Conservation (phyloP, 2,329 filamentous ascomycete species). For the Neodidymelliopsis sp. region DNA sequence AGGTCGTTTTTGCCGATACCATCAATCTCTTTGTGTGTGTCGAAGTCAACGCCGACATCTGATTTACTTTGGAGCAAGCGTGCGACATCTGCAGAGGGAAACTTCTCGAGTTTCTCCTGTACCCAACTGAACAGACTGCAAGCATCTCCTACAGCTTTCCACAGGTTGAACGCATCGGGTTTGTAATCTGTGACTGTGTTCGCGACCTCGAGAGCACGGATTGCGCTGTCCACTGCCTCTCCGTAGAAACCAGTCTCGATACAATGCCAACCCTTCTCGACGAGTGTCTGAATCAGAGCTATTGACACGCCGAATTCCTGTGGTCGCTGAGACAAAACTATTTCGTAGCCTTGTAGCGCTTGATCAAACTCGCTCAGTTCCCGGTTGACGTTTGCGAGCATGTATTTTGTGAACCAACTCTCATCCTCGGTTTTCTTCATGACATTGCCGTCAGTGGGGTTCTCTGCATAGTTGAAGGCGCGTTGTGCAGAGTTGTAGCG, state of each 20-base stretch:
- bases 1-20: constrained; percentile 59
- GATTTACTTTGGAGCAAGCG: constrained; percentile 63
- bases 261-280: constrained; percentile 80
- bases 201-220: constrained; percentile 73
- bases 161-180: constrained; percentile 85
- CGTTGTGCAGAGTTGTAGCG: constrained; percentile 93
- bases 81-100: constrained; percentile 67
- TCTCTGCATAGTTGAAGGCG: constrained; percentile 85
- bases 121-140: constrained; percentile 84
- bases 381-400: constrained; percentile 92
- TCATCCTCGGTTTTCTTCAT: constrained; percentile 66
- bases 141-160: constrained; percentile 91
- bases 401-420: constrained; percentile 95
- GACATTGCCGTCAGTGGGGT: constrained; percentile 69
- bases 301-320: constrained; percentile 86
- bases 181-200: constrained; percentile 66
- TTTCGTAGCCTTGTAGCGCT: constrained; percentile 77
- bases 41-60: constrained; percentile 60
- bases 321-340: constrained; percentile 72
- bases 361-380: constrained; percentile 91
- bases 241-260: constrained; percentile 87
- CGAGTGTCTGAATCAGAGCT: constrained; percentile 84
- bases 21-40: constrained; percentile 74
- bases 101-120: constrained; percentile 69
- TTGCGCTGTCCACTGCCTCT: constrained; percentile 75